Base-by-base conservation (phyloP, 768 basidiomycete genomes). In the Lactarius akahatsu region DNA sequence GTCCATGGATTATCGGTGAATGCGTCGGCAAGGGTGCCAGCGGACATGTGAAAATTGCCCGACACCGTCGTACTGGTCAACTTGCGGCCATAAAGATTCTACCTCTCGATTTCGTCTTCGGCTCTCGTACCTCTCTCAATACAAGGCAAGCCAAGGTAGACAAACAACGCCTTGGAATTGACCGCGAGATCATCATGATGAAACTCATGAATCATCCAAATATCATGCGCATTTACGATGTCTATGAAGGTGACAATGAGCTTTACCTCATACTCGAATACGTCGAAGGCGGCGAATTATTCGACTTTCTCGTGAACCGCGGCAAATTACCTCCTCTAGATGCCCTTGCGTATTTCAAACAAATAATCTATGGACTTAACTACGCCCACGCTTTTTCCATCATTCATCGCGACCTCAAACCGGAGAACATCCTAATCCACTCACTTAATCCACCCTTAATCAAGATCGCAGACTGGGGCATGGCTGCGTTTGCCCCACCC, bases 151-250 rank as follows among this genome's bases (percentile, higher is more conserved):
- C 85, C 4, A 91, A 89, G 77, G 83, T 85, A 3, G 90, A 94
- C 69, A 93, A 92, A 76, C 86, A 89, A 69, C 85, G 90, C 66
- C 84, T 96, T 57, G 90, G 92, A 4, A 90, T 98, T 66, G 94
- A 97, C 75, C 81, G 93, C 69, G 96, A 98, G 77, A 96, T 98
- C 67, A 93, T 92, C 63, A 95, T 98, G 88, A 96, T 98, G 96
- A 98, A 98, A 77, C 89, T 98, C 72, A 95, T 98, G 88, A 92
- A 96, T 73, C 96, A 98, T 74, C 96, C 94, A 1, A 97, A 97
- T 77, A 94, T 98, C 72, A 86, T 98, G 81, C 87, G 90, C 68
- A 89, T 98, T 47, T 95, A 93, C 77, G 96, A 98, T 74, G 96
- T 98, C 62, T 97, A 91, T 77, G 94, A 98, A 78, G 91, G 92